Evolutionary conservation across 1,284 basidiomycete species (phyloP), one percentile per base, ranked within the genome.

Genomic region (Trametes polyzona): DNA sequence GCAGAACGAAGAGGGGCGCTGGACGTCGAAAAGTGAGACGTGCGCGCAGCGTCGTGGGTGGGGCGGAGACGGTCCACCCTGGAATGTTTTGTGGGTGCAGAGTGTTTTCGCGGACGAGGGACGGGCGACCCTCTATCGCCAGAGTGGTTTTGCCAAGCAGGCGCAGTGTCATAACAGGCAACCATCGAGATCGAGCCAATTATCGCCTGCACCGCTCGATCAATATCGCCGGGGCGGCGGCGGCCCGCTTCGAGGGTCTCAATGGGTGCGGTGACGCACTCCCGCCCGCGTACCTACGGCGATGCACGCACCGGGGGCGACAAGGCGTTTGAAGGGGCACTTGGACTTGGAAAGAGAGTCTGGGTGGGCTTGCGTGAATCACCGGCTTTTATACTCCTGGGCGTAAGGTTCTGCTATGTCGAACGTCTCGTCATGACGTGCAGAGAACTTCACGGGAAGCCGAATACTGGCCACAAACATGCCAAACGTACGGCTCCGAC

Each of bases 181-280:
- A 59, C 50, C 32, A 30, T 47, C 58, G 11, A 47, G 44, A 55
- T 44, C 39, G 30, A 12, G 37, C 17, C 24, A 37, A 41, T 21
- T 52, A 14, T 42, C 52, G 10, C 24, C 57, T 47, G 40, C 33
- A 53, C 51, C 59, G 59, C 59, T 55, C 16, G 17, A 52, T 46
- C 42, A 39, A 19, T 43, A 41, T 61, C 57, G 35, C 57, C 53
- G 57, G 52, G 26, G 11, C 41, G 4, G 23, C 50, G 19, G 27
- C 52, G 43, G 53, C 7, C 56, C 42, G 43, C 52, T n/a, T 43
- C 51, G 44, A 57, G 30, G 40, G 19, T 3, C 11, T 35, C 16
- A 10, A 42, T 9, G 21, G 29, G 11, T 30, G 37, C 29, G 19
- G 19, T 26, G 23, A 27, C 30, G 33, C 33, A 24, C 21, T 19